phyloP scores from a whole-genome alignment of 1,284 basidiomycete species.

The Tremellales sp. region DNA sequence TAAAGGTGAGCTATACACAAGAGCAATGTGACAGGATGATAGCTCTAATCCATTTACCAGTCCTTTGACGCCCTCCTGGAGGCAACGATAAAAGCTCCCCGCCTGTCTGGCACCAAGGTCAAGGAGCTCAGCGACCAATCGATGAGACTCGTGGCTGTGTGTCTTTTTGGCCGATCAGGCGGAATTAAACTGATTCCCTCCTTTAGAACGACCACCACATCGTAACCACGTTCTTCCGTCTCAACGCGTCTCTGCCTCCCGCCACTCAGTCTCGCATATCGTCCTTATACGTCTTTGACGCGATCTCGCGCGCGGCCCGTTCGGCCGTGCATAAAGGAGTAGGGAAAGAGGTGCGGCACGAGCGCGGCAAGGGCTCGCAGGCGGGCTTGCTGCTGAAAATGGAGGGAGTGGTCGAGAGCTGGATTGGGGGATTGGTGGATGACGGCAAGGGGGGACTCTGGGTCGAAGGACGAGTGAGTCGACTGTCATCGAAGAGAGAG shows the following conservation, averaged over 20 bases:
- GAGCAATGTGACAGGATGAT: no score
- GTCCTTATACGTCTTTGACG: slow-evolving; percentile 86
- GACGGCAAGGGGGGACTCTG: slow-evolving; percentile 53
- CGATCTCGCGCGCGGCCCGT: slow-evolving; percentile 76
- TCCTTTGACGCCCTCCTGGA: slow-evolving; percentile 73
- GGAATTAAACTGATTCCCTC: slow-evolving; percentile 2
- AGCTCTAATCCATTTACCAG: no score
- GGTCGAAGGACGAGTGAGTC: slow-evolving; percentile 77
- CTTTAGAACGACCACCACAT: slow-evolving; percentile 73
- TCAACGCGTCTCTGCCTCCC: slow-evolving; percentile 68
- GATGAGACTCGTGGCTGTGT: slow-evolving; percentile 66
- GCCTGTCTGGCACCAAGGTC: slow-evolving; percentile 80
- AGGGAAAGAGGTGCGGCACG: slow-evolving; percentile 56
- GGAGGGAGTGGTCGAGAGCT: slow-evolving; percentile 75
- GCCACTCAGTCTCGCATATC: slow-evolving; percentile 61
- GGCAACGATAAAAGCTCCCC: slow-evolving; percentile 71
- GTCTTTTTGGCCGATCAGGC: slow-evolving; percentile 22
- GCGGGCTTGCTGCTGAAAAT: slow-evolving; percentile 78
- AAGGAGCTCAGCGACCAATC: slow-evolving; percentile 66
- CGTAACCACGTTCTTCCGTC: slow-evolving; percentile 76
- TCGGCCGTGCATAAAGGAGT: slow-evolving; percentile 63
- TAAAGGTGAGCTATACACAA: no score
- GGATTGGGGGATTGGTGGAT: slow-evolving; percentile 72
- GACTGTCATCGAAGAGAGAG: slow-evolving; percentile 4
- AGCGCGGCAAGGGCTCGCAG: slow-evolving; percentile 58